A percentile compares a stretch with the other conserved stretches of the same genome.
Conservation (phyloP, 768 basidiomycete genomes). For the Pholiota microspora region DNA sequence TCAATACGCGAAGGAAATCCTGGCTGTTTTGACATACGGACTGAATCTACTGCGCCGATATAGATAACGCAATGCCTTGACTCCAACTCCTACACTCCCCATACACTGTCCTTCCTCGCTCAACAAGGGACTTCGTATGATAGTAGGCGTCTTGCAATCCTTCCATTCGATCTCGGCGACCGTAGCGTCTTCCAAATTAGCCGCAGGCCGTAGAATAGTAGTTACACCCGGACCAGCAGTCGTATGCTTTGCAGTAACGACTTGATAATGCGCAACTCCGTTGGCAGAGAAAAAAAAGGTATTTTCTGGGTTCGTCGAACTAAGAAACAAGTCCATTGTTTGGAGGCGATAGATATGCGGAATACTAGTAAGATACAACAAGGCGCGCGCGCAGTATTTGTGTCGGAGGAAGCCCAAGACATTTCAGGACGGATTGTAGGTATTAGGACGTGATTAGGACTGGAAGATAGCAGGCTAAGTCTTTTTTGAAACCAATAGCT, state of each 20-base stretch:
- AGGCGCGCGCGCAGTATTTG: too few species aligned
- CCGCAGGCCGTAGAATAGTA: constrained; percentile 36
- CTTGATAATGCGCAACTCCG: constrained; percentile 48
- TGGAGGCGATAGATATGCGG: neutral
- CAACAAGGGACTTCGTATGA: constrained; percentile 38
- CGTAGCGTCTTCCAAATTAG: constrained; percentile 34
- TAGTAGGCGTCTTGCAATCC: constrained; percentile 37
- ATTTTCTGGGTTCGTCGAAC: constrained; percentile 48
- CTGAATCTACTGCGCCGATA: constrained; percentile 42
- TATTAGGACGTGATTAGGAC: neutral
- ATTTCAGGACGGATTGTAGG: neutral
- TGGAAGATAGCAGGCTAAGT: neutral
- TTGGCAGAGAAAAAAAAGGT: constrained; percentile 49
- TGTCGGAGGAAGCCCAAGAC: neutral
- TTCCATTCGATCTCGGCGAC: constrained; percentile 54
- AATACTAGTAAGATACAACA: neutral
- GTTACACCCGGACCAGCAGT: constrained; percentile 33
- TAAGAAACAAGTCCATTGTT: constrained; percentile 51
- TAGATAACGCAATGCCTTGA: constrained; percentile 37
- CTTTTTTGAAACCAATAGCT: neutral
- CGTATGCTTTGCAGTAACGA: constrained; percentile 36
- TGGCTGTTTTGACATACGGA: constrained; percentile 29
- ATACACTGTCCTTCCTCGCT: constrained; percentile 26
- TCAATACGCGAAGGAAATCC: neutral
- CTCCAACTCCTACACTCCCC: constrained; percentile 26